phyloP scores from a whole-genome alignment of 768 basidiomycete genomes.

The Sistotremastrum suecicum region DNA sequence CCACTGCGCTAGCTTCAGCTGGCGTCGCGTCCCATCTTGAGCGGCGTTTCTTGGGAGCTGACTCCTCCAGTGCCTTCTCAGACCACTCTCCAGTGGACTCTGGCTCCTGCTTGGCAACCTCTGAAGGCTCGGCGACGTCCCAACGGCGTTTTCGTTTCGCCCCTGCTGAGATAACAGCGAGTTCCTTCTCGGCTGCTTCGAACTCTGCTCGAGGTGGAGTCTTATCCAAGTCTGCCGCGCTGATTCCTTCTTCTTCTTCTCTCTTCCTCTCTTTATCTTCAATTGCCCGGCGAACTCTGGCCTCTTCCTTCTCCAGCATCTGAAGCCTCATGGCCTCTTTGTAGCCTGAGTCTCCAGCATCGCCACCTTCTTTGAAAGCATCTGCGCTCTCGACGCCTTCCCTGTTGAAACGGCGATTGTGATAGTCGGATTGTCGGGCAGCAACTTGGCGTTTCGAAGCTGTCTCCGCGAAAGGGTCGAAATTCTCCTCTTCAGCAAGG shows the following conservation, averaged over 20 bases:
- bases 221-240: constrained; percentile 82
- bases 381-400: constrained; percentile 70
- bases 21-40: constrained; percentile 96
- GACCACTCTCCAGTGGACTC: constrained; percentile 62
- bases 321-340: constrained; percentile 92
- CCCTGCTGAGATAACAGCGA: constrained; percentile 40
- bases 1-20: constrained; percentile 39
- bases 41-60: constrained; percentile 79
- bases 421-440: constrained; percentile 87
- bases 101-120: constrained; percentile 45
- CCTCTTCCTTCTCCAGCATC: constrained; percentile 88
- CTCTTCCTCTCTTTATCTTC: constrained; percentile 76
- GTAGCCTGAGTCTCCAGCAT: constrained; percentile 73
- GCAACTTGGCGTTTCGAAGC: constrained; percentile 90
- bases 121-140: constrained; percentile 39
- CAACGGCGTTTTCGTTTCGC: constrained; percentile 68
- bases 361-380: constrained; percentile 61
- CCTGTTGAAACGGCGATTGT: constrained; percentile 80
- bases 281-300: constrained; percentile 65
- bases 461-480: constrained; percentile 87
- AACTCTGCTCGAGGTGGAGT: constrained; percentile 79
- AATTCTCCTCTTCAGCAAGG: constrained; percentile 84
- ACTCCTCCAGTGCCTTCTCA: constrained; percentile 57
- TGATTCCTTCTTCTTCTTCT: constrained; percentile 49
- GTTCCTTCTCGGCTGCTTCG: constrained; percentile 55